phyloP scores from a whole-genome alignment of 2,329 filamentous ascomycete genomes.

The Hymenotorrendiella dingleyae region DNA sequence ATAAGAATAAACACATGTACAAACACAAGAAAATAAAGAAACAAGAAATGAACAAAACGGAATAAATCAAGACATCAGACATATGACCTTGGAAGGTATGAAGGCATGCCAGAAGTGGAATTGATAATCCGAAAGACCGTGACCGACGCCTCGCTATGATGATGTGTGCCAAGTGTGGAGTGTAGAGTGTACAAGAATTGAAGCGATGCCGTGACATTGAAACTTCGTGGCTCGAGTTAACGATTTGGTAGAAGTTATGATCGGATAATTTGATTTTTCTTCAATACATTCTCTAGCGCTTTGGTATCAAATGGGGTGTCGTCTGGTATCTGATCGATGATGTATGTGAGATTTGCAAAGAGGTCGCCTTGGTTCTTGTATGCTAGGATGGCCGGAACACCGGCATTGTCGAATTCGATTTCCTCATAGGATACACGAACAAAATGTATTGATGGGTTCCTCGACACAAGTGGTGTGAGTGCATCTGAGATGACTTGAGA shows the following conservation, averaged over 20 bases:
- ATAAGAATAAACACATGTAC: too few species aligned
- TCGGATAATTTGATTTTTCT: conserved; percentile 41
- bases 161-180: not conserved
- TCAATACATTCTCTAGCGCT: conserved; percentile 47
- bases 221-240: not conserved
- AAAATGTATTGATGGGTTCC: conserved; percentile 71
- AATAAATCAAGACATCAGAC: too few species aligned
- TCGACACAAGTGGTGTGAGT: conserved; percentile 65
- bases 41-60: too few species aligned
- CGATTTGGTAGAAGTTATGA: not conserved
- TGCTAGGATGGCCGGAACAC: conserved; percentile 80
- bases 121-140: not conserved
- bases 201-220: too few species aligned
- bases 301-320: conserved; percentile 53
- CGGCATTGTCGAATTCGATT: conserved; percentile 87
- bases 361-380: conserved; percentile 85
- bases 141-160: conserved; percentile 2
- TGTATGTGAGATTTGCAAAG: conserved; percentile 81
- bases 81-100: too few species aligned
- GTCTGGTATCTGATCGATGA: conserved; percentile 79
- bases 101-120: too few species aligned
- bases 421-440: conserved; percentile 87
- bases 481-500: conserved; percentile 75
- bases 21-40: too few species aligned
- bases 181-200: not conserved